Evolutionary conservation across 169 alveolate species (phyloP).

Genomic region (Plasmodium cynomolgi): DNA sequence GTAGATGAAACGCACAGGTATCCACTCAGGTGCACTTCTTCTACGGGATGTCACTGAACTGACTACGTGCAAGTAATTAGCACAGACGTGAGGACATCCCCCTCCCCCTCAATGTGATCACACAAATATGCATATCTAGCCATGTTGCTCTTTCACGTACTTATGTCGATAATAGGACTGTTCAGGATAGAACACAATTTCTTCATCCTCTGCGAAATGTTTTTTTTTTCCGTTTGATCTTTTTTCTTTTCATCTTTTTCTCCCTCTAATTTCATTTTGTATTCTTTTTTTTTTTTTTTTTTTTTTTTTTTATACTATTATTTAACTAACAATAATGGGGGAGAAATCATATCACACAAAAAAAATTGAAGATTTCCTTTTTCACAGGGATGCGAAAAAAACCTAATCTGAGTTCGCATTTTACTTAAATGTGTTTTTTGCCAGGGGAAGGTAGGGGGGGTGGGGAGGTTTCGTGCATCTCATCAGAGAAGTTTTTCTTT

Average conservation of each 20-base stretch:
- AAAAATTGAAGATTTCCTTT: background rate
- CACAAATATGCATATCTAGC: conserved; percentile 3
- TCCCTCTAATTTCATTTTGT: conserved; percentile 61
- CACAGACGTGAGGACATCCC: background rate
- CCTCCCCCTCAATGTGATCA: background rate
- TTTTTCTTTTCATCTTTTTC: conserved; percentile 16
- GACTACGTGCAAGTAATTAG: background rate
- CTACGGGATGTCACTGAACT: background rate
- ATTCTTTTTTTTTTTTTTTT: background rate
- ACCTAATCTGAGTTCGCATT: background rate
- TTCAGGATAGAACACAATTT: conserved; percentile 43
- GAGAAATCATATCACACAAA: background rate
- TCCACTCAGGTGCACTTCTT: background rate
- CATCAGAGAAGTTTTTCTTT: background rate
- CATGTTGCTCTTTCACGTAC: conserved; percentile 26
- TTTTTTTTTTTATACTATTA: conserved; percentile 1
- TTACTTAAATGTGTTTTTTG: background rate
- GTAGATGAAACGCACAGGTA: background rate
- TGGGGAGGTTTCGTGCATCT: background rate
- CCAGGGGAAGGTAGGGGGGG: background rate
- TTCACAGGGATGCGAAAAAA: background rate
- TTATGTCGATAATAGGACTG: conserved; percentile 67
- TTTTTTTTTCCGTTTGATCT: conserved; percentile 38
- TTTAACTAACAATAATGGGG: background rate
- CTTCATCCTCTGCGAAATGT: conserved; percentile 70